Evolutionary conservation across 75 land plant genomes (phyloP), one percentile per base, ranked within the genome.

Genomic region (Cunninghamia lanceolata): DNA sequence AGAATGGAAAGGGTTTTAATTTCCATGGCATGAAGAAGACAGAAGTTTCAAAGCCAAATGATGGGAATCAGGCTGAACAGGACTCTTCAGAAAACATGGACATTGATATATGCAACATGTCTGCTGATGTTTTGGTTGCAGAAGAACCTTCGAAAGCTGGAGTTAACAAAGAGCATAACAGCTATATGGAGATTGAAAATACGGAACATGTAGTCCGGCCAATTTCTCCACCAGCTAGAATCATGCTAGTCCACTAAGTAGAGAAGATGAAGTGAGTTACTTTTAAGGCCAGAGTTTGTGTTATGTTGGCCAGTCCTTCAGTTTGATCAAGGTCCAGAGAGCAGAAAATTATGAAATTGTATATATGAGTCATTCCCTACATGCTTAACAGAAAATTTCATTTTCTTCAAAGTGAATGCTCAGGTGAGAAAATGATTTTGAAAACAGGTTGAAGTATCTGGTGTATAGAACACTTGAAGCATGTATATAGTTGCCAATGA

Each of bases 191-290:
- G 32, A n/a, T n/a, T 28, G 82, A 80, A 42, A 80, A 80, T 80
- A 11, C n/a, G 19, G 84, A 83, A n/a, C 84, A 53, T 16, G 32
- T 53, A 15, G 50, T 30, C 7, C 63, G 35, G 16, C 66, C 66
- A 54, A 83, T 83, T 52, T 83, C 84, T 54, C 84, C 84, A 34
- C 63, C 84, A 52, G 84, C 63, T 83, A 36, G 84, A 32, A 52
- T 32, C 21, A 83, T 83, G 84, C 84, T 53, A 50, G 84, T 83
- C 63, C 84, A 83, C 39, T 83, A 83, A 83, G 46, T 40, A 43
- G 46, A 21, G 9, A 40, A 39, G 36, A 17, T 80, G 38, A 80
- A 80, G 25, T 19, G 35, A 76, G 3, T 40, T 19, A 43, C 14
- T 32, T 32, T 32, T 10, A 2, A 10, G 75, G 7, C 75, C 3